Evolutionary conservation across 2,329 filamentous ascomycete species (phyloP).

Genomic region (Botrytis pseudocinerea): DNA sequence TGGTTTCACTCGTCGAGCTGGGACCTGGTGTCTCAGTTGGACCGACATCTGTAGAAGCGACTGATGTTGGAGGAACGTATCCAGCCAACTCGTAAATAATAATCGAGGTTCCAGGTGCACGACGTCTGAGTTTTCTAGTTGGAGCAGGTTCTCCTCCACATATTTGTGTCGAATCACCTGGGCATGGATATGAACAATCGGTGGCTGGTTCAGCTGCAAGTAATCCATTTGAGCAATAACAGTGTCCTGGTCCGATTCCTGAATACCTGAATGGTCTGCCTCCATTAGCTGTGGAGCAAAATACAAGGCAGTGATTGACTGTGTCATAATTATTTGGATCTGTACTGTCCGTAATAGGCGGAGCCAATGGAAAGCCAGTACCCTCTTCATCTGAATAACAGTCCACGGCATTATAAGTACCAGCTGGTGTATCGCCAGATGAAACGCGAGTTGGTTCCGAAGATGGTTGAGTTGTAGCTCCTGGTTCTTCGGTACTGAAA

Average conservation of each 20-base stretch:
- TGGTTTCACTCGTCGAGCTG: neutral
- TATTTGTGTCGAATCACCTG: neutral
- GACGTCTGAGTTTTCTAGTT: neutral
- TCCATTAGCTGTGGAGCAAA: conserved; percentile 11
- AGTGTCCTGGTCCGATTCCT: conserved; percentile 16
- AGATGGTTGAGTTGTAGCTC: neutral
- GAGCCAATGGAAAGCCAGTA: conserved; percentile 8
- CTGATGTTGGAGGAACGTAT: neutral
- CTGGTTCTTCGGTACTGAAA: neutral
- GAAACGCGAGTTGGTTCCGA: conserved; percentile 5
- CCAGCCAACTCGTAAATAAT: neutral
- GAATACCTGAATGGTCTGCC: conserved; percentile 5
- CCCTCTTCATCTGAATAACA: conserved; percentile 11
- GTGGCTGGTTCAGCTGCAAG: neutral
- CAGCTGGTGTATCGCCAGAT: neutral
- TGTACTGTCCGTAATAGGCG: conserved; percentile 4
- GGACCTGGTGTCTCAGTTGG: neutral
- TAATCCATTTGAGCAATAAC: conserved; percentile 1
- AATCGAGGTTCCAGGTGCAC: neutral
- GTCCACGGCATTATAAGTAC: neutral
- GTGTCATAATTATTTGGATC: conserved; percentile 3
- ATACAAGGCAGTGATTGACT: neutral
- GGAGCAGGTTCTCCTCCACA: neutral
- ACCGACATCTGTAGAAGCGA: neutral
- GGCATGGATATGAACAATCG: conserved; percentile 7